These are phyloP conservation scores for Fomitopsis pulvina DNA, from an alignment of 768 basidiomycete species.

Conservation along the genomic window DNA sequence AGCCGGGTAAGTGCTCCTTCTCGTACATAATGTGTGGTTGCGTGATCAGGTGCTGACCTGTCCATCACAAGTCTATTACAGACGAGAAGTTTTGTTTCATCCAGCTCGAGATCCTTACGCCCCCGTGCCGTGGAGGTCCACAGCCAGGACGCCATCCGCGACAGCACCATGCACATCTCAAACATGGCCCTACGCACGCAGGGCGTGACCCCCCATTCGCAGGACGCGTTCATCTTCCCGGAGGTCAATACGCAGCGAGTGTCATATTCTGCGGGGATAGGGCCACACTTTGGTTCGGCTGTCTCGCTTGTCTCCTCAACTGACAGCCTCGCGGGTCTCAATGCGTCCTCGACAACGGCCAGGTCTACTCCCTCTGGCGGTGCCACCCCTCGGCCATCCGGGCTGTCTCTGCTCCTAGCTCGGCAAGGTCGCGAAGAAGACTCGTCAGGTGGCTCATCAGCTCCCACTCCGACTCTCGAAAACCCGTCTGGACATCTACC, in stretches of 20 bases:
- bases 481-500: slow-evolving; percentile 2
- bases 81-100: slow-evolving; percentile 38
- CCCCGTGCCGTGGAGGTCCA: slow-evolving; percentile 31
- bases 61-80: slow-evolving; percentile 44
- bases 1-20: slow-evolving; percentile 21
- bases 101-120: slow-evolving; percentile 17
- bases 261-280: not conserved
- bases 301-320: slow-evolving; percentile 10
- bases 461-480: slow-evolving; percentile 14
- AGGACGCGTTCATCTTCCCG: slow-evolving; percentile 37
- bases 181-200: slow-evolving; percentile 28
- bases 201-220: slow-evolving; percentile 14
- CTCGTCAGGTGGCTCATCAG: slow-evolving; percentile 5
- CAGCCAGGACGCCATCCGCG: slow-evolving; percentile 58
- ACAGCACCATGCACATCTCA: slow-evolving; percentile 62
- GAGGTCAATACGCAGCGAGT: slow-evolving; percentile 8
- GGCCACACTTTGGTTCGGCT: slow-evolving; percentile 7
- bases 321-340: slow-evolving; percentile 14
- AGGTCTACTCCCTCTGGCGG: slow-evolving; percentile 12
- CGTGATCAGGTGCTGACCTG: slow-evolving; percentile 3
- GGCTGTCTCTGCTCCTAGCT: slow-evolving; percentile 19
- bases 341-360: slow-evolving; percentile 16
- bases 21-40: not conserved
- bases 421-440: slow-evolving; percentile 4
- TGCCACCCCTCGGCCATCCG: slow-evolving; percentile 17